Evolutionary conservation across 2,329 filamentous ascomycete species (phyloP).

Genomic region (Nannizzia gypsea): DNA sequence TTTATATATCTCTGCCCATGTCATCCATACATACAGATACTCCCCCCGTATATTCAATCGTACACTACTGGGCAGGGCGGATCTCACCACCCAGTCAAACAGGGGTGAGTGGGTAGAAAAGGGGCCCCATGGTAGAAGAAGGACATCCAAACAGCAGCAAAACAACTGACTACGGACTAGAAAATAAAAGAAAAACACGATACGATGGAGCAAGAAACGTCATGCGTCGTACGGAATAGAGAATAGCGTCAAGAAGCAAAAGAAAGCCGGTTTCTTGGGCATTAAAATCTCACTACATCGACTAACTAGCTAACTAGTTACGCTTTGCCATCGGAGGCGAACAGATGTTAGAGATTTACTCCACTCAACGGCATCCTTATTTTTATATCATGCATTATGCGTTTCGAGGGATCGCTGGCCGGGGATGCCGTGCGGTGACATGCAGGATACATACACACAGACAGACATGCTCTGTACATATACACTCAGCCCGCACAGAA

Average conservation of each 20-base stretch:
- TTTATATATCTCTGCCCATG: no score
- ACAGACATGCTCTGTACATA: not conserved
- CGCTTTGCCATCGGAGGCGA: not conserved
- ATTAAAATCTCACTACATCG: not conserved
- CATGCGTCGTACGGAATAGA: not conserved
- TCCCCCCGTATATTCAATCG: no score
- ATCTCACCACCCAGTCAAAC: no score
- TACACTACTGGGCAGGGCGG: no score
- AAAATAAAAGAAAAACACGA: not conserved
- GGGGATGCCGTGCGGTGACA: not conserved
- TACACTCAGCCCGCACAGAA: not conserved
- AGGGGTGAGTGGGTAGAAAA: not conserved
- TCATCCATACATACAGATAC: no score
- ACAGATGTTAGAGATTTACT: not conserved
- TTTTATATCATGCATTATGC: not conserved
- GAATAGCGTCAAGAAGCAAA: not conserved
- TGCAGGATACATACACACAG: not conserved
- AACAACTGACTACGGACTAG: not conserved
- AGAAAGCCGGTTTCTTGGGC: not conserved
- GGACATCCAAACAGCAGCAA: not conserved
- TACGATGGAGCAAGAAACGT: not conserved
- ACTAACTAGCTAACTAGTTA: no score
- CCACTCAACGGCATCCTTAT: slow-evolving; percentile 1
- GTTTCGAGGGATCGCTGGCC: slow-evolving; percentile 1
- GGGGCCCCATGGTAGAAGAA: not conserved